Evolutionary conservation across 768 basidiomycete genomes (phyloP).

Genomic region (Tricholoma flavovirens): DNA sequence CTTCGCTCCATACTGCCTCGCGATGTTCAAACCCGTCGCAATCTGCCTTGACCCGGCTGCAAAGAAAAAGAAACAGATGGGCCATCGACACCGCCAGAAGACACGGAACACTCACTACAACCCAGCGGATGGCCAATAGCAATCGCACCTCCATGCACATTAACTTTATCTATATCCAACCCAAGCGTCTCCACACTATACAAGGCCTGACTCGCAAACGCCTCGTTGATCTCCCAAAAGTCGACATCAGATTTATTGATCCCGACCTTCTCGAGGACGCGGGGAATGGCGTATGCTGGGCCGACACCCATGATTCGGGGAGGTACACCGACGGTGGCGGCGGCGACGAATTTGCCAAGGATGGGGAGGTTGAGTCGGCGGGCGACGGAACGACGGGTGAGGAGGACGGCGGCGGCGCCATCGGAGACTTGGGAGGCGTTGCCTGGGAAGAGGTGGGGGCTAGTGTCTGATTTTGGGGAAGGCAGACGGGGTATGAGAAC

Average conservation of each 20-base stretch:
- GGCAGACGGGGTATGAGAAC: background rate
- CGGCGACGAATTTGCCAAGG: constrained; percentile 76
- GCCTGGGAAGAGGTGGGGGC: constrained; percentile 21
- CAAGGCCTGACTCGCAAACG: constrained; percentile 80
- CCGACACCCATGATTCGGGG: constrained; percentile 91
- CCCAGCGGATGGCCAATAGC: constrained; percentile 88
- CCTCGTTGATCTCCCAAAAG: constrained; percentile 91
- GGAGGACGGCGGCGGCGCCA: constrained; percentile 86
- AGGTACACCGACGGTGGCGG: constrained; percentile 71
- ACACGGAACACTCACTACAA: constrained; percentile 49
- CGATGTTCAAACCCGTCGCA: constrained; percentile 76
- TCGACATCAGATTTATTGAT: constrained; percentile 70
- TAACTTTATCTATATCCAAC: constrained; percentile 75
- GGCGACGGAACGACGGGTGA: constrained; percentile 74
- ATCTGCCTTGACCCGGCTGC: constrained; percentile 81
- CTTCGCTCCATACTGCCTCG: constrained; percentile 68
- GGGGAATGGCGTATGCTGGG: constrained; percentile 72
- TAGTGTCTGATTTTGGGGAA: background rate
- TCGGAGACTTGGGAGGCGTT: constrained; percentile 91
- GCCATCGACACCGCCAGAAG: background rate
- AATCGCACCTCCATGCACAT: constrained; percentile 84
- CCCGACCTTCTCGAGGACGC: constrained; percentile 57
- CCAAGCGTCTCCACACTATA: constrained; percentile 65
- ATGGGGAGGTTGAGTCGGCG: constrained; percentile 82
- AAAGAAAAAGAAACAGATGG: constrained; percentile 2